Evolutionary conservation across 2,329 filamentous ascomycete species (phyloP), one percentile per base, ranked within the genome.

Genomic region (Cryphonectria parasitica): DNA sequence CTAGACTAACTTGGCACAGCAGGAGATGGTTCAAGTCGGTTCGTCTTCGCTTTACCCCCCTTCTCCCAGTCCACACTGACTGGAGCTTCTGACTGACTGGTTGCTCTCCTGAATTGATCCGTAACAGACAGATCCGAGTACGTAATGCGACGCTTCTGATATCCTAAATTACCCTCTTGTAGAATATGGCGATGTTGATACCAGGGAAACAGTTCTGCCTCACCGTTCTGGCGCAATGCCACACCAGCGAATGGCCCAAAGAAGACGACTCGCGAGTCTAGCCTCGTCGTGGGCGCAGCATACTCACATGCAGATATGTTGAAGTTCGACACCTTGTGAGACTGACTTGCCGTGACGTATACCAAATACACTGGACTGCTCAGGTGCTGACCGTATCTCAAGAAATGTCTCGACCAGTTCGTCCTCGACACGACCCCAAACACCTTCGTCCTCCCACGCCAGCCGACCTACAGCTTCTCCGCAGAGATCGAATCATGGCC

Each of bases 21-120:
- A 98, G 94, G 96, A 99, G 88, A 99, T 99, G 96, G 93, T 98
- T 77, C 95, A 99, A 92, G 95, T 99, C 86, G 95, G 96, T 98
- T 64, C 41, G 63, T 64, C 63, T 64, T 91, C 78, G 87, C 86
- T 60, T 62, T 65, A 45, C 43, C 71, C 68, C 3, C 15, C 3
- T 31, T 28, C 28, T 58, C 25, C 61, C 62, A 67, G 67, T 74
- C 41, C 67, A 70, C 28, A n/a, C 64, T 39, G 66, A 28, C 69
- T 63, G 58, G 65, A 74, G 76, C 68, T 75, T 74, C 76, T 76
- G 75, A 52, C 76, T 75, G 75, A 77, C 76, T 75, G 75, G 77
- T 77, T 63, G 34, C 54, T 66, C 54, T 69, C 36, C 36, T 74
- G 69, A 19, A 8, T 17, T 22, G 7, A 69, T 75, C 69, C 73